A percentile compares a stretch with the other conserved stretches of the same genome.
These are phyloP conservation scores for Pythium sukuiense DNA, from an alignment of 352 stramenopile species.

Conservation along the genomic window DNA sequence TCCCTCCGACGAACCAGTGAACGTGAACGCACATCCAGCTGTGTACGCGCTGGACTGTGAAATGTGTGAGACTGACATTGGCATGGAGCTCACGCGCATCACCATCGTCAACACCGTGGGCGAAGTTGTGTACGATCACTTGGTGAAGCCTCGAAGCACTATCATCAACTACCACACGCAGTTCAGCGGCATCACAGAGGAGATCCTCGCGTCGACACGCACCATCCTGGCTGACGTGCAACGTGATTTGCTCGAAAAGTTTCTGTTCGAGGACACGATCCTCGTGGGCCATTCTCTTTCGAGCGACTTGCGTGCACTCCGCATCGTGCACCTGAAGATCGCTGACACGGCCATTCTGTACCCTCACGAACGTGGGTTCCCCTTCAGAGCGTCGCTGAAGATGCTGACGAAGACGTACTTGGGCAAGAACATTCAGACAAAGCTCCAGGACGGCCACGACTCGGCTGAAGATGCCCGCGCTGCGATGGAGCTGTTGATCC, in stretches of 20 bases:
- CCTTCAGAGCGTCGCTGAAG: slow-evolving; percentile 83
- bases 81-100: slow-evolving; percentile 80
- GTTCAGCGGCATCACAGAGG: slow-evolving; percentile 87
- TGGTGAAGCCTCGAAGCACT: slow-evolving; percentile 80
- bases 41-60: slow-evolving; percentile 88
- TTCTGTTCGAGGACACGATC: slow-evolving; percentile 75
- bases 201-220: slow-evolving; percentile 60
- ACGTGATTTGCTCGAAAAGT: slow-evolving; percentile 45
- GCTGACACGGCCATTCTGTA: slow-evolving; percentile 84
- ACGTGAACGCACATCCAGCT: slow-evolving; percentile 10
- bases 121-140: slow-evolving; percentile 74
- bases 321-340: slow-evolving; percentile 69
- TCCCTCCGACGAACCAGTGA: not conserved
- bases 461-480: slow-evolving; percentile 81
- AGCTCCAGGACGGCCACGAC: slow-evolving; percentile 69
- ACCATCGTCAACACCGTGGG: slow-evolving; percentile 68
- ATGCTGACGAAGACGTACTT: slow-evolving; percentile 84
- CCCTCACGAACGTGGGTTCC: slow-evolving; percentile 79
- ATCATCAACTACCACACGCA: slow-evolving; percentile 91
- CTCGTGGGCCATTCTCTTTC: slow-evolving; percentile 87
- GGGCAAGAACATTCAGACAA: slow-evolving; percentile 72
- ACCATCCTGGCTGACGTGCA: slow-evolving; percentile 76
- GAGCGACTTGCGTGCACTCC: slow-evolving; percentile 78
- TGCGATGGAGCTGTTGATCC: slow-evolving; percentile 71
- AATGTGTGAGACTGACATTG: slow-evolving; percentile 88